Evolutionary conservation across 1,139 yeast species (phyloP), one percentile per base, ranked within the genome.

Genomic region (Hyphopichia fennica): DNA sequence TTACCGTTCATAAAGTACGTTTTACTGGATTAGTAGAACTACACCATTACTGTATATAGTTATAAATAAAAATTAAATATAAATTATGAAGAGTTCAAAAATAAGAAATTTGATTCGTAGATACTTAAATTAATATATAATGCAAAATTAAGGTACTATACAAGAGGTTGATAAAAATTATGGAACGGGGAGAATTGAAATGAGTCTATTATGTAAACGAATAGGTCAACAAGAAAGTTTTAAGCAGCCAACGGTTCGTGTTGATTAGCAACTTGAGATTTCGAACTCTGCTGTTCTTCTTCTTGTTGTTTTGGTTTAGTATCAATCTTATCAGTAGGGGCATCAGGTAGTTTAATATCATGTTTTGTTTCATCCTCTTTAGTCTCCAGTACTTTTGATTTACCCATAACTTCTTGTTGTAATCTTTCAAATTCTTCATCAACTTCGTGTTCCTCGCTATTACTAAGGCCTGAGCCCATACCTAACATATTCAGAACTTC

Each of bases 371-470:
- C 18, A 49, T 52, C 45, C 52, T 17, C 13, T 7, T 31, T 27
- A 13, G 15, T 22, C 9, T 22, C 25, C 25, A 7, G 7, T 7
- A 45, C 37, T 46, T 47, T 35, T 11, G 41, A 37, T 38, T 42
- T 41, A 50, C 75, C 62, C 41, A 48, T 41, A 4, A 67, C 54
- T 49, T 79, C 83, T 31, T 56, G 49, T 48, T 81, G 81, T 52
- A 84, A 50, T 14, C 62, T 65, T 41, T 67, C 77, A 41, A 84
- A 65, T 50, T 85, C 91, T 40, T 74, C 81, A 48, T 83, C 88
- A 10, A 85, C 85, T 49, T 83, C 91, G 19, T 63, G 63, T 55
- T 85, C 90, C 43, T 83, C 85, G 13, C 74, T 59, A 44, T 75
- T 70, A 17, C 82, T 74, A 53, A 84, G 64, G 16, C 68, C 65